Conservation (phyloP, 148 eudicot species). For the Rhododendron griersonianum region DNA sequence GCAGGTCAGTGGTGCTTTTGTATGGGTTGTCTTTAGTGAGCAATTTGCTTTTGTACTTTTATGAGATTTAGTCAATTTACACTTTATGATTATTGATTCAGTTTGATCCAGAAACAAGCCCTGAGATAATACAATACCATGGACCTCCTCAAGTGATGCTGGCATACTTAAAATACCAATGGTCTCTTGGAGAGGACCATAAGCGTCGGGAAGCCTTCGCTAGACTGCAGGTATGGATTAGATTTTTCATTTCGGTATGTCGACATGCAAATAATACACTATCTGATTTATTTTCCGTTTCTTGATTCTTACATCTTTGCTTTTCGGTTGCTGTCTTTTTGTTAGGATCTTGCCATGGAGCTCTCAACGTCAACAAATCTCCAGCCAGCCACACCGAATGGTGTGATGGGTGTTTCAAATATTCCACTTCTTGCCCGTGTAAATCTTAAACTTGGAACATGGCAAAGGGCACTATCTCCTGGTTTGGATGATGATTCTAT, state of each 20-base stretch:
- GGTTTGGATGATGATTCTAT: conserved; percentile 64
- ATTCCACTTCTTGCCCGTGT: conserved; percentile 80
- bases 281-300: not conserved
- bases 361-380: conserved; percentile 47
- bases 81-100: conserved; percentile 19
- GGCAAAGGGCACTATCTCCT: conserved; percentile 88
- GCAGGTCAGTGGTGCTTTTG: conserved; percentile 46
- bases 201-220: conserved; percentile 89
- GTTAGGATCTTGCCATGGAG: conserved; percentile 69
- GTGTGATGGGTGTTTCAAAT: conserved; percentile 33
- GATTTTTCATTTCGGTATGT: not conserved
- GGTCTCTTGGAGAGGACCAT: conserved; percentile 94
- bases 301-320: not conserved
- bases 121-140: conserved; percentile 59
- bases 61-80: conserved; percentile 4
- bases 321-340: not conserved
- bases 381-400: conserved; percentile 34
- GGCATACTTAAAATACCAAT: conserved; percentile 84
- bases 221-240: conserved; percentile 64
- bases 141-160: conserved; percentile 94
- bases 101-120: conserved; percentile 90
- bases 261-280: not conserved
- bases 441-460: conserved; percentile 76
- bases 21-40: not conserved
- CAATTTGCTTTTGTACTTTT: not conserved